A percentile compares a stretch with the other conserved stretches of the same genome.
Evolutionary conservation across 495 filamentous ascomycete species (phyloP).

Genomic region (Astrothelium subdiscretum): DNA sequence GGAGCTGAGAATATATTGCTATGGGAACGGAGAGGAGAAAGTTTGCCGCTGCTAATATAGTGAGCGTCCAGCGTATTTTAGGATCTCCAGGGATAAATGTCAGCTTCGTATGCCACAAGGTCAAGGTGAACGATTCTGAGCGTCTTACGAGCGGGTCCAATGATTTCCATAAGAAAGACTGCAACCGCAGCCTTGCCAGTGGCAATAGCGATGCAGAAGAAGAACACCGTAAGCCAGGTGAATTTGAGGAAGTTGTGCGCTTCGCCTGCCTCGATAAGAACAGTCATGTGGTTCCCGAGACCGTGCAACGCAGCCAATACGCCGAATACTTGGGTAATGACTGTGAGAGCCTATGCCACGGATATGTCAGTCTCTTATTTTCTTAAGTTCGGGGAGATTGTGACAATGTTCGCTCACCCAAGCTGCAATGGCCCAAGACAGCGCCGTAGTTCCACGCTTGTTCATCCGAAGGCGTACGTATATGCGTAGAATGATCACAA

Average conservation of each 20-base stretch:
- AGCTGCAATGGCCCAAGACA: not conserved
- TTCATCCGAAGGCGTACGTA: slow-evolving; percentile 1
- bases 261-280: not conserved
- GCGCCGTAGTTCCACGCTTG: not conserved
- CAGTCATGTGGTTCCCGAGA: not conserved
- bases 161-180: not conserved
- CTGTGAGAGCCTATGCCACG: not conserved
- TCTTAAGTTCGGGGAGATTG: not conserved
- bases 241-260: slow-evolving; percentile 1
- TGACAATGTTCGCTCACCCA: not conserved
- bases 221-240: slow-evolving; percentile 1
- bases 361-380: not conserved
- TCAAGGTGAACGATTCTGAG: not conserved
- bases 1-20: not conserved
- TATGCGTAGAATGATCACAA: not conserved
- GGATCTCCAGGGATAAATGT: not conserved
- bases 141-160: not conserved
- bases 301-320: slow-evolving; percentile 1
- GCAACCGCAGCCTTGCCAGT: slow-evolving; percentile 1
- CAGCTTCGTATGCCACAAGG: not conserved
- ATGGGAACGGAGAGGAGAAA: not conserved
- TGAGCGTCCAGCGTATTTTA: not conserved
- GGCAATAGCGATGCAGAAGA: slow-evolving; percentile 1
- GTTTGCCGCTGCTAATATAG: not conserved
- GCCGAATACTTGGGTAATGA: not conserved